Evolutionary conservation across 805 yeast species (phyloP).

Genomic region (Kazachstania kunashirensis): DNA sequence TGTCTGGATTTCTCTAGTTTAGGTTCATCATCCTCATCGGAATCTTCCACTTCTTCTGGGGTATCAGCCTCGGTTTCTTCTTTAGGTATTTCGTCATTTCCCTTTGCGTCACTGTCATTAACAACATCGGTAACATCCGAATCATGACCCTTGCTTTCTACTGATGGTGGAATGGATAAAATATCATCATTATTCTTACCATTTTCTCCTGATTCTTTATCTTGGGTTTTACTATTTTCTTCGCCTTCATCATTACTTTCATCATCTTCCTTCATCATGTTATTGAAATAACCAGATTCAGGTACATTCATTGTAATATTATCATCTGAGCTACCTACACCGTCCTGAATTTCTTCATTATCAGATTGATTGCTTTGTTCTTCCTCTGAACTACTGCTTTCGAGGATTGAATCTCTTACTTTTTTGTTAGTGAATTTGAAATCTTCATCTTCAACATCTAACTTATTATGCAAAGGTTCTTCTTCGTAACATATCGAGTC

Average conservation of each 20-base stretch:
- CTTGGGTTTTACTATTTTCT: neutral
- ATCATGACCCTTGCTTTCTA: neutral
- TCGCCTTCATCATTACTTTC: neutral
- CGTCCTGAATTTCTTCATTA: constrained; percentile 1
- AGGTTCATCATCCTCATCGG: neutral
- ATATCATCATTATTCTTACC: constrained; percentile 3
- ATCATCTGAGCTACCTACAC: constrained; percentile 8
- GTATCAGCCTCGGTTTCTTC: neutral
- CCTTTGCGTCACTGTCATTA: neutral
- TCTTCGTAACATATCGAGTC: constrained; percentile 7
- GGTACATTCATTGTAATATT: constrained; percentile 11
- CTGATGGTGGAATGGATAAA: constrained; percentile 1
- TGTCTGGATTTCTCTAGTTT: constrained; percentile 6
- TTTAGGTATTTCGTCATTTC: neutral
- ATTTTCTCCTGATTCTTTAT: neutral
- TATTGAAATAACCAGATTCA: constrained; percentile 21
- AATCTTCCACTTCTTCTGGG: neutral
- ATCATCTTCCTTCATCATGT: constrained; percentile 12
- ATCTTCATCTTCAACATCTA: constrained; percentile 6
- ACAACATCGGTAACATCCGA: neutral
- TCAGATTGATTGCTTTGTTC: neutral
- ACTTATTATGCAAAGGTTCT: constrained; percentile 3
- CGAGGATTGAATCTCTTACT: constrained; percentile 12
- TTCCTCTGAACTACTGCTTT: constrained; percentile 12
- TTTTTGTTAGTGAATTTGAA: constrained; percentile 8